These are phyloP conservation scores for Didymella lethalis DNA, from an alignment of 2,329 filamentous ascomycete species.

Conservation along the genomic window DNA sequence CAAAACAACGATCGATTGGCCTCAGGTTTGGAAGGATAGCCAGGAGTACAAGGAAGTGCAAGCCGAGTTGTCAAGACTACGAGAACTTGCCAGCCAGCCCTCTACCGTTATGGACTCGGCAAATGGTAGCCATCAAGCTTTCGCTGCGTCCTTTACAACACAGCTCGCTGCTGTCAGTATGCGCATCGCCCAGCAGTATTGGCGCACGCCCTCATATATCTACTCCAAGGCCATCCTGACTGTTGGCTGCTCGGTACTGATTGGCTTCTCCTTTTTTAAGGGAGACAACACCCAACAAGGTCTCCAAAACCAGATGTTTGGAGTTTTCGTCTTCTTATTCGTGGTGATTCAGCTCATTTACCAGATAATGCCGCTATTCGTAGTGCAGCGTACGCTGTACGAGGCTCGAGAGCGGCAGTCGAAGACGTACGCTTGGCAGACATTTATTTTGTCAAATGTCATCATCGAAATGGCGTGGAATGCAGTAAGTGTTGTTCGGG, in stretches of 20 bases:
- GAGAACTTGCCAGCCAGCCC: not conserved
- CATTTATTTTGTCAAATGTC: constrained; percentile 74
- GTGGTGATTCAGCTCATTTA: not conserved
- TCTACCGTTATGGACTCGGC: not conserved
- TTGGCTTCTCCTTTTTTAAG: not conserved
- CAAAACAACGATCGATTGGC: not conserved
- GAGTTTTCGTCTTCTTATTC: not conserved
- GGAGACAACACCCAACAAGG: not conserved
- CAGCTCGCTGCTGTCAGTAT: not conserved
- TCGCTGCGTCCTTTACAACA: not conserved
- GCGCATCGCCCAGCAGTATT: not conserved
- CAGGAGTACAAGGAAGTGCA: not conserved
- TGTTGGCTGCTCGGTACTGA: not conserved
- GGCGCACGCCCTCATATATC: not conserved
- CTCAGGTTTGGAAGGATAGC: not conserved
- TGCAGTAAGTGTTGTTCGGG: constrained; percentile 61
- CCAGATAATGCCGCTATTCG: not conserved
- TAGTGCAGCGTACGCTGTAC: constrained; percentile 52
- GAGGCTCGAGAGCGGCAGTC: constrained; percentile 67
- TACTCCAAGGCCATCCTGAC: not conserved
- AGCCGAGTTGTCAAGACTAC: not conserved
- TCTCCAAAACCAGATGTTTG: not conserved
- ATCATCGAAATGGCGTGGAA: constrained; percentile 69
- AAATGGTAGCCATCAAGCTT: not conserved
- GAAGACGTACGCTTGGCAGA: constrained; percentile 77